A percentile compares a stretch with the other conserved stretches of the same genome.
Conservation (phyloP, 2,329 filamentous ascomycete species). For the Trichophyton verrucosum region DNA sequence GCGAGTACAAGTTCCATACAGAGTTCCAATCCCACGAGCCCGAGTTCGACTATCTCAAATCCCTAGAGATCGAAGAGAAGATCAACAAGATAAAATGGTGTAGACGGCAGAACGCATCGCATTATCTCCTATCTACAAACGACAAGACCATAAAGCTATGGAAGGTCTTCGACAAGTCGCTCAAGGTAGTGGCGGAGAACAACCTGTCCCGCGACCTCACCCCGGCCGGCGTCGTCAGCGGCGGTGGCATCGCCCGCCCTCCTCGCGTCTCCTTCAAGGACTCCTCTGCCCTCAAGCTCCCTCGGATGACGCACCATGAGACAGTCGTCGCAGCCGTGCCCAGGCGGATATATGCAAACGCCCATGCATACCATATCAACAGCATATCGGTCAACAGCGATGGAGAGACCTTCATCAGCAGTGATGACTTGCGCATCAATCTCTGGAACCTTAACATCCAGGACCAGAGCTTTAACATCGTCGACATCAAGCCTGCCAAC, state of each 20-base stretch:
- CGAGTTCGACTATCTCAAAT: slow-evolving; percentile 98
- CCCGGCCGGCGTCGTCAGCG: slow-evolving; percentile 56
- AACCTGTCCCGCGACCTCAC: slow-evolving; percentile 93
- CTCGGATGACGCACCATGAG: slow-evolving; percentile 92
- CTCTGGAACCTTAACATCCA: slow-evolving; percentile 99
- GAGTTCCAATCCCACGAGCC: slow-evolving; percentile 99
- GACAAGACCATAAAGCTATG: slow-evolving; percentile 99
- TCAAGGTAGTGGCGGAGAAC: slow-evolving; percentile 98
- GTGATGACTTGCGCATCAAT: slow-evolving; percentile 94
- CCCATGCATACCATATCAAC: slow-evolving; percentile 99
- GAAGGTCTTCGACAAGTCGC: slow-evolving; percentile 99
- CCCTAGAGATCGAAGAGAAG: slow-evolving; percentile 98
- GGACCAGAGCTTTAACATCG: slow-evolving; percentile 99
- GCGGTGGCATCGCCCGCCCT: slow-evolving; percentile 63
- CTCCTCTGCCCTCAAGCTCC: slow-evolving; percentile 76
- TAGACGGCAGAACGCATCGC: slow-evolving; percentile 90
- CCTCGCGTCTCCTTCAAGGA: slow-evolving; percentile 65
- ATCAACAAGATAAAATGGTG: slow-evolving; percentile 99
- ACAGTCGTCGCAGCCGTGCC: slow-evolving; percentile 95
- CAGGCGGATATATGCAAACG: slow-evolving; percentile 91
- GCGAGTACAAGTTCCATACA: slow-evolving; percentile 99
- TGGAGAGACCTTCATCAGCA: slow-evolving; percentile 98
- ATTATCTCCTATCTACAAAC: slow-evolving; percentile 96
- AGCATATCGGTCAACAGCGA: slow-evolving; percentile 99
- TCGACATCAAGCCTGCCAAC: slow-evolving; percentile 98